Conservation (phyloP, 2,329 filamentous ascomycete genomes). For the Sporothrix curviconia region DNA sequence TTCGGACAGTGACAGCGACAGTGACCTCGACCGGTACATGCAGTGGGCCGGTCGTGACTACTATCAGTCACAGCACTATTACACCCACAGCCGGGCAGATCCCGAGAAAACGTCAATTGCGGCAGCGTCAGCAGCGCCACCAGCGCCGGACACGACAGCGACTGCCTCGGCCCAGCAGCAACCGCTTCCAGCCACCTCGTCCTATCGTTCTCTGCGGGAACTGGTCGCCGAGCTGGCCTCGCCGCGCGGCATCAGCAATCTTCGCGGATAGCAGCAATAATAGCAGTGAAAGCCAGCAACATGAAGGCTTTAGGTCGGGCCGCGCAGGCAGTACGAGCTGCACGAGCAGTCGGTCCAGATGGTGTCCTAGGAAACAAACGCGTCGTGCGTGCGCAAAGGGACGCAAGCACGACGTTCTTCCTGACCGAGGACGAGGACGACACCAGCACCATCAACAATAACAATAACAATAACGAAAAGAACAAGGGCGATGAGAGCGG, state of each 20-base stretch:
- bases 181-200: not conserved
- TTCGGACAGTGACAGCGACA: not conserved
- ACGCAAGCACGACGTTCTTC: conserved; percentile 1
- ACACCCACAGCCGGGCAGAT: not conserved
- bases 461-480: not conserved
- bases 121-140: not conserved
- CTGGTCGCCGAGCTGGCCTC: not conserved
- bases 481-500: not conserved
- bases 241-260: not conserved
- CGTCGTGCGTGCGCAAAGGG: too few relatives aligned
- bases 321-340: not conserved
- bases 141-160: not conserved
- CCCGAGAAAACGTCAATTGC: not conserved
- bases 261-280: too few relatives aligned
- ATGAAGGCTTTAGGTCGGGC: not conserved
- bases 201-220: not conserved
- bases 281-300: too few relatives aligned
- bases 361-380: not conserved
- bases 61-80: not conserved
- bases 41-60: conserved; percentile 7
- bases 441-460: not conserved
- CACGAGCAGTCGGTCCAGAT: too few relatives aligned
- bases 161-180: not conserved
- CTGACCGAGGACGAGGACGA: conserved; percentile 2
- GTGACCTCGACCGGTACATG: conserved; percentile 1